Evolutionary conservation across 352 stramenopile species (phyloP), one percentile per base, ranked within the genome.

Genomic region (Lagenidium sp.): DNA sequence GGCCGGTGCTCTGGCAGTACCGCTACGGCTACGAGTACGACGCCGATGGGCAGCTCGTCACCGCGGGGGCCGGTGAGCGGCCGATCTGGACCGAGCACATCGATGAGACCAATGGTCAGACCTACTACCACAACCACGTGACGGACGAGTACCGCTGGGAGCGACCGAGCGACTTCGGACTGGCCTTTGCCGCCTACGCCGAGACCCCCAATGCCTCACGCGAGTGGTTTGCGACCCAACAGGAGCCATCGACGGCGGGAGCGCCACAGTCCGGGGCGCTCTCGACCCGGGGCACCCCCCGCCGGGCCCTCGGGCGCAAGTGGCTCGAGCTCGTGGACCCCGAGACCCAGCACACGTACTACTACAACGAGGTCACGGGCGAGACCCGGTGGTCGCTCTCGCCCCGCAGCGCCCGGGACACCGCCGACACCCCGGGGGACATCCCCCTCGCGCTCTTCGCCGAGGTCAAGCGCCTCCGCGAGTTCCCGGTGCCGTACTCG

Each of bases 361-460:
- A 97, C 46, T 94, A 90, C 61, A 97, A 97, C 46, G 82, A 84
- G 44, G 65, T 86, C 45, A 96, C 75, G 19, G 74, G 91, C 21
- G 79, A 97, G 52, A 76, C 67, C 6, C 65, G 79, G 37, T 96
- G 84, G 86, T 90, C 78, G 18, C 55, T 92, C 15, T 87, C 77
- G 4, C 80, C 80, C 18, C 68, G 74, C 2, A 90, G 72, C 41
- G 73, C 77, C 26, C 60, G 64, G 0, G 74, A 89, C 41, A 58
- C 41, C 2, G 57, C 53, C 1, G 67, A 85, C 31, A 34, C 29
- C 0, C 53, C 68, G n/a, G 62, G 74, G 15, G 67, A 85, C 29
- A 85, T 90, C 25, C 63, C 78, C 1, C 47, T 90, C 23, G 64
- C 60, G 16, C 44, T 90, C 5, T 63, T 66, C 21, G 60, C 63